Evolutionary conservation across 2,329 filamentous ascomycete species (phyloP), one percentile per base, ranked within the genome.

Genomic region (Claviceps spartinae): DNA sequence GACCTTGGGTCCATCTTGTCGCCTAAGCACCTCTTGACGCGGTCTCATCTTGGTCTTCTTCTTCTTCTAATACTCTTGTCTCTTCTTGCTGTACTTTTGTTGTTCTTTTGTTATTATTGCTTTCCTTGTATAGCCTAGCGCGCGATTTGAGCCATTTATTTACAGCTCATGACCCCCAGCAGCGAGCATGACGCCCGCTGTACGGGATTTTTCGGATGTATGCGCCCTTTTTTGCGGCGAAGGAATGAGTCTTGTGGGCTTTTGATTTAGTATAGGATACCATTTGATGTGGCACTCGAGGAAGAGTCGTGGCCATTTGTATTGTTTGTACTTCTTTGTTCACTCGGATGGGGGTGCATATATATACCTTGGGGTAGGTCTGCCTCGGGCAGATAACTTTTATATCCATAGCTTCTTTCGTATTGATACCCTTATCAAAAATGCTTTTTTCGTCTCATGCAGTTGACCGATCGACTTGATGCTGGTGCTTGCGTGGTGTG

Each of bases 251-350:
- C 11, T 16, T 41, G 22, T 40, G 16, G 7, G 40, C 45, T 48
- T 3, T 44, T 24, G 45, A 49, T 2, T 44, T 40, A 44, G 43
- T 48, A 48, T 14, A 53, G 45, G 52, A 54, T 54, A 54, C 52
- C 52, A 51, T 48, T 54, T 51, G 52, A 51, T 34, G 52, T 51
- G 52, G 52, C 49, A 42, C 42, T 34, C 30, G 9, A 11, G n/a
- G 34, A 40, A 37, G 24, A 20, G 48, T 24, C 40, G 37, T 13
- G 52, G n/a, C 47, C 44, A 44, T 44, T 53, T 37, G 22, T 30
- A 3, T 40, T n/a, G 22, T 5, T 47, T 37, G 9, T 36, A 5
- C n/a, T 26, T 40, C 1, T 4, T 36, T 45, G 9, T 30, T 2
- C 36, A 9, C 20, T n/a, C 2, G 40, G 8, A 22, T 20, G 40